Evolutionary conservation across 179 eudicot genomes (phyloP).

Genomic region (Nepenthes alata): DNA sequence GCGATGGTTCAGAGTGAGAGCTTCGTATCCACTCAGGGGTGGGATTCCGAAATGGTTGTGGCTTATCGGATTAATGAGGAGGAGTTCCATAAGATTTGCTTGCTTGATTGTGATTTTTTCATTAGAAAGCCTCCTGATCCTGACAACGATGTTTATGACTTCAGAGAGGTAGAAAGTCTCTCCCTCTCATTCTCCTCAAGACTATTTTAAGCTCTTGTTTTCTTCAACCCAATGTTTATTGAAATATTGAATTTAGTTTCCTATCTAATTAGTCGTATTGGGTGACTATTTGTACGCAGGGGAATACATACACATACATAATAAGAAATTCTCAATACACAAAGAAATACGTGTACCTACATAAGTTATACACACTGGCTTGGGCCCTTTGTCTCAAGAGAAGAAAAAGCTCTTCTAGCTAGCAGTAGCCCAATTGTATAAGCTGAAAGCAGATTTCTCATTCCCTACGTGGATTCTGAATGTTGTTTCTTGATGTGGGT

Average conservation of each 20-base stretch:
- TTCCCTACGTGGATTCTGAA: not conserved
- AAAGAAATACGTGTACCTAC: no score
- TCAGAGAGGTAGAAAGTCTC: slow-evolving; percentile 49
- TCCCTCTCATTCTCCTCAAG: not conserved
- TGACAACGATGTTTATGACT: slow-evolving; percentile 81
- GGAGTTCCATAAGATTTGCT: slow-evolving; percentile 75
- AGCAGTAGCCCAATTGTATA: no score
- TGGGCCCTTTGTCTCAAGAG: no score
- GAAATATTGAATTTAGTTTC: not conserved
- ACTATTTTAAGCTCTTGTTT: not conserved
- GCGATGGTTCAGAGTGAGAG: slow-evolving; percentile 43
- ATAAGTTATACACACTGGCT: no score
- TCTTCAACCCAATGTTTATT: not conserved
- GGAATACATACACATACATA: no score
- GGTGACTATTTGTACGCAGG: no score
- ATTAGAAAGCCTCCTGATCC: slow-evolving; percentile 88
- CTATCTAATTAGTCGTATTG: not conserved
- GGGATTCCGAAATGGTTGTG: slow-evolving; percentile 64
- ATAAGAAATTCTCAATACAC: no score
- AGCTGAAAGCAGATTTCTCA: not conserved
- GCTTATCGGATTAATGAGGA: slow-evolving; percentile 86
- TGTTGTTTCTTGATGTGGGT: not conserved
- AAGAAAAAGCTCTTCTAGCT: no score
- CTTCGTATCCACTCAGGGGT: slow-evolving; percentile 59
- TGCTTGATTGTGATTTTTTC: slow-evolving; percentile 82